Percentiles rank a stretch among this genome's conserved stretches.
These are phyloP conservation scores for Macrolepiota albuminosa DNA, from an alignment of 768 basidiomycete species.

Conservation along the genomic window DNA sequence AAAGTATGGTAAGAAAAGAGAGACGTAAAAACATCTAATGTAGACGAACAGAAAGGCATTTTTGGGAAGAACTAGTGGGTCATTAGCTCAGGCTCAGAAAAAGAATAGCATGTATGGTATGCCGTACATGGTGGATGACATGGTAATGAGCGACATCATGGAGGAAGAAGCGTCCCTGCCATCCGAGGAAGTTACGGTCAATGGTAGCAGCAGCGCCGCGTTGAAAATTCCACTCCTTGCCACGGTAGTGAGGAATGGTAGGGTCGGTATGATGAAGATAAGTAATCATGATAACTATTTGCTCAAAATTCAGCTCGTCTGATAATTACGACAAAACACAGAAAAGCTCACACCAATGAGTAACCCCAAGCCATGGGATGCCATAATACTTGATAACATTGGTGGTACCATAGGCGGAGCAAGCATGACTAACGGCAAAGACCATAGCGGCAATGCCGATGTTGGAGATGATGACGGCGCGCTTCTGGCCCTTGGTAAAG, in stretches of 20 bases:
- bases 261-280: conserved; percentile 67
- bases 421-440: conserved; percentile 31
- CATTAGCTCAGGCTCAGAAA: not conserved
- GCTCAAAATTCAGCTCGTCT: not conserved
- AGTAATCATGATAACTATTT: conserved; percentile 47
- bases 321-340: not conserved
- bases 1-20: not conserved
- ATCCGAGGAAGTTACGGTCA: conserved; percentile 54
- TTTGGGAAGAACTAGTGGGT: conserved; percentile 51
- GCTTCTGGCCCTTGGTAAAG: conserved; percentile 48
- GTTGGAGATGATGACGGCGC: conserved; percentile 52
- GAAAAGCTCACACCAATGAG: conserved; percentile 47
- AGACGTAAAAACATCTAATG: not conserved
- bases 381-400: conserved; percentile 45
- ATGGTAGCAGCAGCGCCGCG: conserved; percentile 60
- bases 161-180: conserved; percentile 62
- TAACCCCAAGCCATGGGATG: conserved; percentile 51
- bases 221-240: conserved; percentile 52
- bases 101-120: not conserved
- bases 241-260: conserved; percentile 52
- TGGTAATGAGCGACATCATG: conserved; percentile 62
- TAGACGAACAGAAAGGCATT: conserved; percentile 49
- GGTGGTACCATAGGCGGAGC: conserved; percentile 30
- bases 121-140: conserved; percentile 52
- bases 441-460: conserved; percentile 49